Percentiles rank a stretch among this genome's conserved stretches.
Evolutionary conservation across 148 eudicot species (phyloP).

Genomic region (Pharnaceum exiguum): DNA sequence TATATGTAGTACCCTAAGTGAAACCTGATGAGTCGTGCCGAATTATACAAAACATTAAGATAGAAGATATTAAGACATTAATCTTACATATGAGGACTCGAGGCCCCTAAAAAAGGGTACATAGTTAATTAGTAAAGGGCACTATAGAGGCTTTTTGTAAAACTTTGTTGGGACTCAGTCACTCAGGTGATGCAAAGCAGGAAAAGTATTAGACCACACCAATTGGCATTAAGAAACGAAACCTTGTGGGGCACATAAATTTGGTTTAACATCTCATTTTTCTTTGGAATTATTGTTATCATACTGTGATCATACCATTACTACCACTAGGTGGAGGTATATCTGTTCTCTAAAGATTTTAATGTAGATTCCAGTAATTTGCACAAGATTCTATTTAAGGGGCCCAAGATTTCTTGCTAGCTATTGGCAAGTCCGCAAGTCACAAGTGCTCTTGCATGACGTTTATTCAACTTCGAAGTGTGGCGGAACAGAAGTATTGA

Average conservation of each 20-base stretch:
- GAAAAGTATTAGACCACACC: background rate
- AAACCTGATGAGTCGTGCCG: no score
- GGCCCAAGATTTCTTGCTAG: background rate
- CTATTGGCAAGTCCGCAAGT: no score
- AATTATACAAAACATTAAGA: no score
- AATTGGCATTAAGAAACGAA: constrained; percentile 6
- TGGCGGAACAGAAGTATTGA: background rate
- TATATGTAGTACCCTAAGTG: no score
- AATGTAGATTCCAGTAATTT: constrained; percentile 5
- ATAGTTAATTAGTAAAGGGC: background rate
- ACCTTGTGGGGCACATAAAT: constrained; percentile 13
- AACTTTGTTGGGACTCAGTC: constrained; percentile 11
- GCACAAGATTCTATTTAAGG: constrained; percentile 15
- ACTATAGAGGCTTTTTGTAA: constrained; percentile 13
- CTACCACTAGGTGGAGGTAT: no score
- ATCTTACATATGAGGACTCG: constrained; percentile 24
- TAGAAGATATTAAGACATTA: no score
- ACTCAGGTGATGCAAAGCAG: constrained; percentile 3
- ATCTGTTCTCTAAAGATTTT: constrained; percentile 19
- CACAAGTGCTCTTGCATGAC: constrained; percentile 18
- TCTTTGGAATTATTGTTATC: no score
- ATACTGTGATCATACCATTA: no score
- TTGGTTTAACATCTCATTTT: constrained; percentile 6
- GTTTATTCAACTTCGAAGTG: no score
- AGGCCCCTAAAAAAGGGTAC: background rate